Evolutionary conservation across 129 eudicot species (phyloP).

Genomic region (Escallonia herrerae): DNA sequence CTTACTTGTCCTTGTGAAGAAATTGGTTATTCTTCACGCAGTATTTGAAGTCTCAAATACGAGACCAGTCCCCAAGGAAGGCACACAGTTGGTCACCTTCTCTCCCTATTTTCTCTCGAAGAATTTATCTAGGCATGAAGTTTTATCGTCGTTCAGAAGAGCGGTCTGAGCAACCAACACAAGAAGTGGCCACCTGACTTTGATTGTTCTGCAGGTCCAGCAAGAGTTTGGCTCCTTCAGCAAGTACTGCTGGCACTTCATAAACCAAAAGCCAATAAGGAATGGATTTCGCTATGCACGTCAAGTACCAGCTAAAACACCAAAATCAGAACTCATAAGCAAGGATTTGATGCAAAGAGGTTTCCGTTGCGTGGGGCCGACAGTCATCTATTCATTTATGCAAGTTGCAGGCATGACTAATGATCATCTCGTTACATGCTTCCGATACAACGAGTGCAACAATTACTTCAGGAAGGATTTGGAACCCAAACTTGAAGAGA

Average conservation of each 20-base stretch:
- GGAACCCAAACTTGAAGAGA: constrained; percentile 14
- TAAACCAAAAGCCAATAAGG: constrained; percentile 50
- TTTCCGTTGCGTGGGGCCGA: constrained; percentile 74
- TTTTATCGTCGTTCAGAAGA: no score
- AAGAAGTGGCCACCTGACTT: background rate
- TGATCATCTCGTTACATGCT: constrained; percentile 75
- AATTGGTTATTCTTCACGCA: no score
- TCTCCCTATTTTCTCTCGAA: no score
- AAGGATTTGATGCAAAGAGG: constrained; percentile 76
- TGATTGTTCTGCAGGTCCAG: constrained; percentile 44
- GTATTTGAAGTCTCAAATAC: no score
- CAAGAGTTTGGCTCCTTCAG: constrained; percentile 79
- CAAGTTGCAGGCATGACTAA: constrained; percentile 77
- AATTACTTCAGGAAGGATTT: constrained; percentile 8
- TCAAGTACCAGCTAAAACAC: constrained; percentile 68
- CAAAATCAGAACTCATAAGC: constrained; percentile 78
- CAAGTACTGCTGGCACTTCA: constrained; percentile 55
- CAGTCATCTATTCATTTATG: constrained; percentile 76
- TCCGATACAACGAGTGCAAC: constrained; percentile 57
- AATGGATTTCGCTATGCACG: constrained; percentile 58
- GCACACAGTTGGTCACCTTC: no score
- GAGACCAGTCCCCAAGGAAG: no score
- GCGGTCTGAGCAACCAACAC: background rate
- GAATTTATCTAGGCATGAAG: no score
- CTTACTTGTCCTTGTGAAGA: no score